A percentile compares a stretch with the other conserved stretches of the same genome.
Evolutionary conservation across 345 rosid species (phyloP).

Genomic region (Theobroma cacao): DNA sequence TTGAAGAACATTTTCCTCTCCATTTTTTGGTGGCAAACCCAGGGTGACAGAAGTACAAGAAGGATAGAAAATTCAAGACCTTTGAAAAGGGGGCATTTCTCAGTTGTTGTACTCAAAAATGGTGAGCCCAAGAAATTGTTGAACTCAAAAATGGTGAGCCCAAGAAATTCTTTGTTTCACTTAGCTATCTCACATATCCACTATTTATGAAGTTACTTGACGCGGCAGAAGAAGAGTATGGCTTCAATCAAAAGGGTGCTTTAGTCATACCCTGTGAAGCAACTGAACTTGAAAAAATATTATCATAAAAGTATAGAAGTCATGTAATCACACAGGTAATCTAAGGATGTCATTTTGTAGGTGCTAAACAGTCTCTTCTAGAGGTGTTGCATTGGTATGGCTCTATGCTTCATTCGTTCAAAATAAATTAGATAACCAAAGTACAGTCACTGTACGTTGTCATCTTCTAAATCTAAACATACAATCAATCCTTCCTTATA

Average conservation of each 20-base stretch:
- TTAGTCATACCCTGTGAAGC: background rate
- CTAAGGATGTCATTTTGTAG: background rate
- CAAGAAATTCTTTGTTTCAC: background rate
- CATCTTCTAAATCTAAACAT: background rate
- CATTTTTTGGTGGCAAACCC: background rate
- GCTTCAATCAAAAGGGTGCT: background rate
- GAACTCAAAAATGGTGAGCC: background rate
- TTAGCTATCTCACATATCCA: background rate
- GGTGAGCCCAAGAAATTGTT: background rate
- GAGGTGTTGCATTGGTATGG: background rate
- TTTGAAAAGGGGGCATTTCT: background rate
- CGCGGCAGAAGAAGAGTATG: background rate
- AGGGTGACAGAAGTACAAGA: background rate
- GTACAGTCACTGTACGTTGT: background rate
- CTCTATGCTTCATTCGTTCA: background rate
- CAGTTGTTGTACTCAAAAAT: background rate
- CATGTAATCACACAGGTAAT: background rate
- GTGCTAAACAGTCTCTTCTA: background rate
- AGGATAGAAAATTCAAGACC: background rate
- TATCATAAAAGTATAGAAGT: background rate
- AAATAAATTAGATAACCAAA: background rate
- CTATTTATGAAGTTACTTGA: conserved; percentile 1
- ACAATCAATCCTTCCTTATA: background rate
- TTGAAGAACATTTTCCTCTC: background rate
- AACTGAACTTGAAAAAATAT: background rate